A percentile compares a stretch with the other conserved stretches of the same genome.
phyloP scores from a whole-genome alignment of 140 eudicot genomes.

The Artemisia princeps region DNA sequence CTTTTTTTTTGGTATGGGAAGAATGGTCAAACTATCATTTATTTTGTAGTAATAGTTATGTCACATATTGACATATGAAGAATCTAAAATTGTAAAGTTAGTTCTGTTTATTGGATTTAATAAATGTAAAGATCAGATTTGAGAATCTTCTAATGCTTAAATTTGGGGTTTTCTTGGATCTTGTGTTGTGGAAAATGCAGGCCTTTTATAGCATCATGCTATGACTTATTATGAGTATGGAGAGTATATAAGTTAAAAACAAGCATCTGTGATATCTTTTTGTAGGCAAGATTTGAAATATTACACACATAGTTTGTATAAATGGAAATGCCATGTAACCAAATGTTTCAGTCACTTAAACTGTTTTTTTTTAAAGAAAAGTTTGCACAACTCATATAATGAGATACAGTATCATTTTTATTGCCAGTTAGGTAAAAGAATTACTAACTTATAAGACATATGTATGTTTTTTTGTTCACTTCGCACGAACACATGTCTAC shows the following conservation, averaged over 20 bases:
- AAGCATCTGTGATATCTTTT: slow-evolving; percentile 8
- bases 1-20: slow-evolving; percentile 14
- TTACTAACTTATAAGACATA: too few species aligned
- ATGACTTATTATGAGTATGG: neutral
- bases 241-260: slow-evolving; percentile 4
- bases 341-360: too few species aligned
- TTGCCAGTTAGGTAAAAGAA: too few species aligned
- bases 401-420: too few species aligned
- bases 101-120: neutral
- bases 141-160: slow-evolving; percentile 36
- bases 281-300: neutral
- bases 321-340: too few species aligned
- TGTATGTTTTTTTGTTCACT: too few species aligned
- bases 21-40: slow-evolving; percentile 20
- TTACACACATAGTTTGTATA: too few species aligned
- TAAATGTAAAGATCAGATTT: slow-evolving; percentile 9
- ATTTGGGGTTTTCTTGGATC: slow-evolving; percentile 44
- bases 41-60: slow-evolving; percentile 13
- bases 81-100: slow-evolving; percentile 16
- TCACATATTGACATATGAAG: slow-evolving; percentile 28
- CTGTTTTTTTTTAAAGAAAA: too few species aligned
- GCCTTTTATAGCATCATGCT: slow-evolving; percentile 24
- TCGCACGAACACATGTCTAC: too few species aligned
- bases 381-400: too few species aligned
- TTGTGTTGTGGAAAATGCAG: slow-evolving; percentile 25